phyloP scores from a whole-genome alignment of 495 filamentous ascomycete species.

The Hypomontagnella submonticulosa region DNA sequence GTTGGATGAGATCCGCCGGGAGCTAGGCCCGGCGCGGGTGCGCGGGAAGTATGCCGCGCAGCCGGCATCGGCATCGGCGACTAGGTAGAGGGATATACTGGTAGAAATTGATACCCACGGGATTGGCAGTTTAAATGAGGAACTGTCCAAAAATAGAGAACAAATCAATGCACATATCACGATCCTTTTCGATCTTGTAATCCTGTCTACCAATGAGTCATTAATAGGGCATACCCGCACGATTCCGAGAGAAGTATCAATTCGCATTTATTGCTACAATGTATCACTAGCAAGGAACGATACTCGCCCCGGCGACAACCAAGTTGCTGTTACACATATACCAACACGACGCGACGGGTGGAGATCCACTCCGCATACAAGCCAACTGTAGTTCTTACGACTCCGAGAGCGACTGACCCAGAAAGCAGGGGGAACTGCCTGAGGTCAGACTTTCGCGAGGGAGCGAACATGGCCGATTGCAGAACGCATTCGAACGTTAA shows the following conservation, averaged over 20 bases:
- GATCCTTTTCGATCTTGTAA: background rate
- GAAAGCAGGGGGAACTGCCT: background rate
- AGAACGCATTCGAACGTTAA: background rate
- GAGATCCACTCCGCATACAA: conserved; percentile 12
- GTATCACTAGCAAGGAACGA: conserved; percentile 40
- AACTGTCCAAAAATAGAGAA: too few relatives aligned
- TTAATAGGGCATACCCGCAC: background rate
- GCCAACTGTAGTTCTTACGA: background rate
- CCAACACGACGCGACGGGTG: conserved; percentile 19
- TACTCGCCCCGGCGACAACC: conserved; percentile 24
- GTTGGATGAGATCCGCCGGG: conserved; percentile 88
- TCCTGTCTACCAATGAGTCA: background rate
- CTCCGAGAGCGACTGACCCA: background rate
- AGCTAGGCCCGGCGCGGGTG: conserved; percentile 77
- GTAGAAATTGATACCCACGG: conserved; percentile 27
- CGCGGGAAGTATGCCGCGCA: conserved; percentile 34
- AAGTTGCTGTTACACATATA: conserved; percentile 27
- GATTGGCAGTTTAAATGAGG: background rate
- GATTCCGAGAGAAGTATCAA: conserved; percentile 40
- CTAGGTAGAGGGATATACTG: conserved; percentile 25
- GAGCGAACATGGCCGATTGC: background rate
- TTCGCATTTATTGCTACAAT: conserved; percentile 47
- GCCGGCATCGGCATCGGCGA: conserved; percentile 33
- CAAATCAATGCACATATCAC: too few relatives aligned
- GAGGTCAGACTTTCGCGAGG: background rate